These are phyloP conservation scores for Mangifera indica DNA, from an alignment of 345 rosid genomes.

Conservation along the genomic window DNA sequence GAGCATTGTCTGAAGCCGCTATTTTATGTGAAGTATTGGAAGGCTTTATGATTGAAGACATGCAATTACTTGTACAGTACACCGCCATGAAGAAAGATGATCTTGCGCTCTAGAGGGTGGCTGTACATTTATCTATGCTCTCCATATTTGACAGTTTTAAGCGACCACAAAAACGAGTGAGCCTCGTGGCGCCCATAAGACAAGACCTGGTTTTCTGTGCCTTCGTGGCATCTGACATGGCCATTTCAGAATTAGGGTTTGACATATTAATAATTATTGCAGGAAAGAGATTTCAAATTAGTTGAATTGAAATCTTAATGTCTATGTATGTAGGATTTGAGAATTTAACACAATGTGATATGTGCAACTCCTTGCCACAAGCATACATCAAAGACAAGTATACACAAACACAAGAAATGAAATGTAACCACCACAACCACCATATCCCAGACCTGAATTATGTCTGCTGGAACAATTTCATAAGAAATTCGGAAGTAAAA, in stretches of 20 bases:
- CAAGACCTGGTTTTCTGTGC: no score
- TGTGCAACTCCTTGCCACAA: neutral
- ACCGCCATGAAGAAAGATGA: neutral
- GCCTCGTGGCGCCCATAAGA: no score
- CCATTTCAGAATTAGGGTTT: no score
- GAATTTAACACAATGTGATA: neutral
- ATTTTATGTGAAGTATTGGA: conserved; percentile 15
- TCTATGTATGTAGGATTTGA: no score
- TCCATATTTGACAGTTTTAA: no score
- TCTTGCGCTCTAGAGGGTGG: neutral
- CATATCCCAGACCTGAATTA: neutral
- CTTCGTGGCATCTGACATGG: no score
- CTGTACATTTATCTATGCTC: no score
- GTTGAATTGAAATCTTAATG: no score
- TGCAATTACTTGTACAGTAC: neutral
- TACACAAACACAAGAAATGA: neutral
- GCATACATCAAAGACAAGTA: no score
- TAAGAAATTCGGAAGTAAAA: neutral
- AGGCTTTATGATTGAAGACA: conserved; percentile 14
- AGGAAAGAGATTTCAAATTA: no score
- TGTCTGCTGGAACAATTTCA: neutral
- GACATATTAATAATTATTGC: no score
- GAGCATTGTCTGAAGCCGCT: conserved; percentile 19
- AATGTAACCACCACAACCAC: neutral
- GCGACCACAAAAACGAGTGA: no score